These are phyloP conservation scores for Arthroderma sp. DNA, from an alignment of 2,329 filamentous ascomycete genomes.

Conservation along the genomic window DNA sequence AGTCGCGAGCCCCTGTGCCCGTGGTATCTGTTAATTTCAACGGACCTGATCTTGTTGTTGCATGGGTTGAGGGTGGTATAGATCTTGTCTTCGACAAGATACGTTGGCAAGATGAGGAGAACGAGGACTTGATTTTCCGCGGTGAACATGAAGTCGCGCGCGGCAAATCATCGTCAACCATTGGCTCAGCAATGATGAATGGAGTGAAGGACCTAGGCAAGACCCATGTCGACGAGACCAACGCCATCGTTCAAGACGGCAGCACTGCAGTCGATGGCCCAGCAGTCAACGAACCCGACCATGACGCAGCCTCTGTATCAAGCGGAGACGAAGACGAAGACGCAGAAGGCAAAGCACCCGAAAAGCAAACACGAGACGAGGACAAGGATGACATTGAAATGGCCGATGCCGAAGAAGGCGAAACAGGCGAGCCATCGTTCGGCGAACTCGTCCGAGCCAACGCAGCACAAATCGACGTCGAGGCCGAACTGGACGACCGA, in stretches of 20 bases:
- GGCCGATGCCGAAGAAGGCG: slow-evolving; percentile 30
- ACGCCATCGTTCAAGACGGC: slow-evolving; percentile 39
- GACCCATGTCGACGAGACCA: slow-evolving; percentile 44
- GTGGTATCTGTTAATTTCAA: slow-evolving; percentile 33
- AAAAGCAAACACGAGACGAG: slow-evolving; percentile 5
- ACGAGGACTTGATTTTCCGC: slow-evolving; percentile 30
- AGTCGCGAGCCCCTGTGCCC: slow-evolving; percentile 26
- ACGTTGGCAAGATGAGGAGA: slow-evolving; percentile 33
- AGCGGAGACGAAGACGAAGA: slow-evolving; percentile 17
- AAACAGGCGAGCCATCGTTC: slow-evolving; percentile 54
- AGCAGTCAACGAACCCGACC: slow-evolving; percentile 12
- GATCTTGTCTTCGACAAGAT: slow-evolving; percentile 37
- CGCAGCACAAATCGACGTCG: slow-evolving; percentile 63
- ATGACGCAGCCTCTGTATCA: slow-evolving; percentile 19
- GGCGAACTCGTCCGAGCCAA: slow-evolving; percentile 67
- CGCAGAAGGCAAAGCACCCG: slow-evolving; percentile 2
- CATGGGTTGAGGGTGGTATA: slow-evolving; percentile 38
- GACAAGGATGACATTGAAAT: slow-evolving; percentile 21
- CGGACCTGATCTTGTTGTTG: slow-evolving; percentile 33
- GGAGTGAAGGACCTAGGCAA: slow-evolving; percentile 38
- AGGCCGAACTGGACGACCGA: slow-evolving; percentile 34
- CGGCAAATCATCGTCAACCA: slow-evolving; percentile 28
- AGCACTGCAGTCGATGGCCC: slow-evolving; percentile 32
- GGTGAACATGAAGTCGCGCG: slow-evolving; percentile 33
- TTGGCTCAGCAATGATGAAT: slow-evolving; percentile 39